phyloP scores from a whole-genome alignment of 805 yeast genomes.

The Starmerella davenportii region DNA sequence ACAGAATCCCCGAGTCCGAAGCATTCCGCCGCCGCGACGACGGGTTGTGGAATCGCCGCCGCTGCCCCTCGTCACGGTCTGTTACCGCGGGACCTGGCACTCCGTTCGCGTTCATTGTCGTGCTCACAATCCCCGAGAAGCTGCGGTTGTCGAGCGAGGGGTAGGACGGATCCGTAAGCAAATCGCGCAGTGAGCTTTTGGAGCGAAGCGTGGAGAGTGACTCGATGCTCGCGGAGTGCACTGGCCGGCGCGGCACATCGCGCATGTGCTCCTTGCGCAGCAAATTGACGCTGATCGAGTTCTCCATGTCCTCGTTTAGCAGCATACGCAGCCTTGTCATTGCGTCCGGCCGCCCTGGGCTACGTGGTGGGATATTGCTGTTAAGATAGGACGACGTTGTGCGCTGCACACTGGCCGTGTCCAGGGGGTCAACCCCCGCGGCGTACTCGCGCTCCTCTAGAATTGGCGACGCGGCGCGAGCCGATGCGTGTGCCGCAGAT shows the following conservation, averaged over 20 bases:
- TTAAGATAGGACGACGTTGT: neutral
- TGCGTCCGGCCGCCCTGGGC: neutral
- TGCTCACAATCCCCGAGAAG: no score
- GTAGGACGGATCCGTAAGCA: neutral
- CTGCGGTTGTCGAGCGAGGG: neutral
- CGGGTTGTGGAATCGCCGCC: neutral
- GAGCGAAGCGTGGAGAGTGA: neutral
- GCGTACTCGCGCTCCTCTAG: no score
- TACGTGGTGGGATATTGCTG: neutral
- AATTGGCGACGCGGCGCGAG: no score
- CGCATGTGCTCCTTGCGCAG: neutral
- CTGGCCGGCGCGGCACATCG: neutral
- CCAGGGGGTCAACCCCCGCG: no score
- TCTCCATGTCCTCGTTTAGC: neutral
- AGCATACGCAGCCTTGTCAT: constrained; percentile 1
- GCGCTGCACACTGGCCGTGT: neutral
- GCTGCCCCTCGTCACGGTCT: no score
- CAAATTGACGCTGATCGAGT: neutral
- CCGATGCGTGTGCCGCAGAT: no score
- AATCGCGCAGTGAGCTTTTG: neutral
- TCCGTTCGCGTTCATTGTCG: no score
- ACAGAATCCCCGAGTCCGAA: neutral
- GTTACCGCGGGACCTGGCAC: no score
- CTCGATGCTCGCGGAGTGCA: neutral
- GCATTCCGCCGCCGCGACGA: neutral